Base-by-base conservation (phyloP, 2,329 filamentous ascomycete species). In the Magnaporthiopsis poae region DNA sequence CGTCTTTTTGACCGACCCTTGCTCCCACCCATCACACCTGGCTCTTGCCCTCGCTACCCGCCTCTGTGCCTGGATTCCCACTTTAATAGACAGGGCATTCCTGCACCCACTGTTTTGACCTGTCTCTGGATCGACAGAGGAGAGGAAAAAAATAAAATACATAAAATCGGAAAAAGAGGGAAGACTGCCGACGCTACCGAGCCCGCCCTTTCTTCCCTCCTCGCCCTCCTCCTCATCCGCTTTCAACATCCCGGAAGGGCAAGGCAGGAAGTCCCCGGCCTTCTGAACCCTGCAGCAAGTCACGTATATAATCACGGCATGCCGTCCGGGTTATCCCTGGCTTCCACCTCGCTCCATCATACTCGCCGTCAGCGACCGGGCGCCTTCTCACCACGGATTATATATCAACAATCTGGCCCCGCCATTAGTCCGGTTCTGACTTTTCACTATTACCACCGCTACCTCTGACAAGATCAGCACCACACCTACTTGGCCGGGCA, bases 21-120 rank as follows among this genome's bases (percentile, higher is more conserved):
- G 39, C 39, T 46, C 39, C 39, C 3, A 46, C 39, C 39, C 39
- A 46, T 15, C 39, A 46, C 36, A 13, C 13, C 39, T 46, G 39
- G 39, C 39, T 46, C 13, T 46, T 13, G 3, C 39, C 31, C 39
- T 46, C 39, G 39, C 39, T 46, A 46, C 69, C 67, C 68, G 67
- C 66, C 67, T 70, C 70, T 65, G 66, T 69, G 67, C 68, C 67
- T 61, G 27, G n/a, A 61, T 29, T 13, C 27, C 21, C 60, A 31
- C 60, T 27, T 36, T 39, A 27, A 39, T 59, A 31, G 25, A 36
- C 36, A 64, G 31, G 35, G 39, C 31, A 11, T n/a, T 33, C 29
- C 61, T 62, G 25, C 60, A 21, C 60, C 15, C 27, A 35, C 60
- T 25, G 60, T 60, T 25, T 62, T 31, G 39, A 18, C 39, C 18